Evolutionary conservation across 768 basidiomycete species (phyloP).

Genomic region (Calvatia gigantea): DNA sequence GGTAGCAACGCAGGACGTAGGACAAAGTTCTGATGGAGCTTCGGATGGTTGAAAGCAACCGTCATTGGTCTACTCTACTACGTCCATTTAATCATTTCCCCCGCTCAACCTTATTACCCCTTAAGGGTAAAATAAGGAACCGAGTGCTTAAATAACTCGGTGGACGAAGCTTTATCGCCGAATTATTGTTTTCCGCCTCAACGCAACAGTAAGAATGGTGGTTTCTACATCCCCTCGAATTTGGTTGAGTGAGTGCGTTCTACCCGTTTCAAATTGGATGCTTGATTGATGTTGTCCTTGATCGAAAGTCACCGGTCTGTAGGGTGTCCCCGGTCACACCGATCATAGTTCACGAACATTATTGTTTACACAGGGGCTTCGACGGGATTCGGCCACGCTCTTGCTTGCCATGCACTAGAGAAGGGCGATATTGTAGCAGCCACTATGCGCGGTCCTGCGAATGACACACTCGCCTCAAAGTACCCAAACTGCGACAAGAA

Average conservation of each 20-base stretch:
- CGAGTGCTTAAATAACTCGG: too few relatives aligned
- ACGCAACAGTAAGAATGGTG: background rate
- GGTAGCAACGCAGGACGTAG: too few relatives aligned
- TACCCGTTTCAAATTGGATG: too few relatives aligned
- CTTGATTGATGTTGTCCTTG: background rate
- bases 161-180: too few relatives aligned
- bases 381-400: constrained; percentile 34
- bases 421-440: constrained; percentile 38
- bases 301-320: constrained; percentile 4
- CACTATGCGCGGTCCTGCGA: constrained; percentile 31
- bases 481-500: constrained; percentile 19
- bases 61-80: too few relatives aligned
- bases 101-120: too few relatives aligned
- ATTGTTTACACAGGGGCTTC: constrained; percentile 14
- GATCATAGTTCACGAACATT: background rate
- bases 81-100: too few relatives aligned
- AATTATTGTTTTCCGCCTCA: too few relatives aligned
- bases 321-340: too few relatives aligned
- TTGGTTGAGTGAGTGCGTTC: constrained; percentile 2
- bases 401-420: constrained; percentile 30
- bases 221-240: background rate
- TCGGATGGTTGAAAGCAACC: too few relatives aligned
- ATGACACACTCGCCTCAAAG: constrained; percentile 20
- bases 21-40: too few relatives aligned
- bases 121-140: too few relatives aligned